These are phyloP conservation scores for Helotiales sp. DNA, from an alignment of 2,329 filamentous ascomycete species.

Conservation along the genomic window DNA sequence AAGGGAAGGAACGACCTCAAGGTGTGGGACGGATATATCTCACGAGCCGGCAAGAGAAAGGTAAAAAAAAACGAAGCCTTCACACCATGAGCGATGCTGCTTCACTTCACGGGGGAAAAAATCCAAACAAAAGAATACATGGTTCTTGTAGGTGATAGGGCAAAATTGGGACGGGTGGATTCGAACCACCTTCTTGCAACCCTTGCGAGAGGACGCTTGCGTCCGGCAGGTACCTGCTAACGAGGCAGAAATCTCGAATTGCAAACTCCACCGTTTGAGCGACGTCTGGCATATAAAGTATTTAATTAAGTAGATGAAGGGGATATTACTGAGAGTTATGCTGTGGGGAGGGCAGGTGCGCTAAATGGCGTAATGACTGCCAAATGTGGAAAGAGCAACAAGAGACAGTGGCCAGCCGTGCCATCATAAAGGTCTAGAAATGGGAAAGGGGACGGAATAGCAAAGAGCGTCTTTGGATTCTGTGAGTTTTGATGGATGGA, in stretches of 20 bases:
- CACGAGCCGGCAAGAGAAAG: too few species aligned
- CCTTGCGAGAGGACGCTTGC: background rate
- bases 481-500: background rate
- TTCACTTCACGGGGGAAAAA: too few species aligned
- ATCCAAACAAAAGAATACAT: too few species aligned
- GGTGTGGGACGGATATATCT: too few species aligned
- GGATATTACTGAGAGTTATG: background rate
- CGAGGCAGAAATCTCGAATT: too few species aligned
- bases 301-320: background rate
- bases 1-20: too few species aligned
- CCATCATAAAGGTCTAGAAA: too few species aligned
- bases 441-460: too few species aligned
- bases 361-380: background rate
- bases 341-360: background rate
- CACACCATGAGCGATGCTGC: too few species aligned
- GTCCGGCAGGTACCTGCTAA: background rate
- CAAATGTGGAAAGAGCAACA: background rate
- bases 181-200: background rate
- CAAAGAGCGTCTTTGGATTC: background rate
- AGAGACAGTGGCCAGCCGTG: background rate
- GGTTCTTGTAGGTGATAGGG: background rate
- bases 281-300: background rate
- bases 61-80: too few species aligned
- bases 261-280: background rate
- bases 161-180: background rate